These are phyloP conservation scores for Lachnellula hyalina DNA, from an alignment of 2,329 filamentous ascomycete genomes.

Conservation along the genomic window DNA sequence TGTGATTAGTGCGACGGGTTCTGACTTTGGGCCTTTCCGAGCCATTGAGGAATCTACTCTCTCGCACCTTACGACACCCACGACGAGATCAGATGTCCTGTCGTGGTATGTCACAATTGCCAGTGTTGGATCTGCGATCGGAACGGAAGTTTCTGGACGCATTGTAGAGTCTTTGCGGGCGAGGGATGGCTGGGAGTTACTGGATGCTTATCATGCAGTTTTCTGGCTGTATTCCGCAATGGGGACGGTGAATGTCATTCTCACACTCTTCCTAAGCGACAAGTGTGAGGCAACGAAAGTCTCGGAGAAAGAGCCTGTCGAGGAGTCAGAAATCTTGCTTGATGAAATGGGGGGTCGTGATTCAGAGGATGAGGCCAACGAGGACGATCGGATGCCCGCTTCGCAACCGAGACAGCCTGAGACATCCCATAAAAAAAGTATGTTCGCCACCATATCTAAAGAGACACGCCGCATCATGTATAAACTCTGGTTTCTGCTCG, in stretches of 20 bases:
- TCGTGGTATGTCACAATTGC: slow-evolving; percentile 57
- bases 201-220: slow-evolving; percentile 47
- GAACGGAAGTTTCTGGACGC: slow-evolving; percentile 54
- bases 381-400: neutral
- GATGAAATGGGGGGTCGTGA: slow-evolving; percentile 10
- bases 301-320: neutral
- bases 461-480: slow-evolving; percentile 55
- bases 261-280: slow-evolving; percentile 44
- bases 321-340: slow-evolving; percentile 15
- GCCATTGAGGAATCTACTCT: slow-evolving; percentile 56
- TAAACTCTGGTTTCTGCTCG: slow-evolving; percentile 59
- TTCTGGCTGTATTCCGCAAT: slow-evolving; percentile 52
- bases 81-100: slow-evolving; percentile 47
- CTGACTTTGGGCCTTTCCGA: slow-evolving; percentile 57
- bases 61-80: slow-evolving; percentile 45
- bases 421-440: slow-evolving; percentile 24
- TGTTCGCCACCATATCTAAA: slow-evolving; percentile 50
- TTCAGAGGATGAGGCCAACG: slow-evolving; percentile 6
- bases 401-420: neutral
- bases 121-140: slow-evolving; percentile 53
- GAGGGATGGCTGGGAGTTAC: slow-evolving; percentile 37
- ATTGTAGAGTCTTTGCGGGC: slow-evolving; percentile 45
- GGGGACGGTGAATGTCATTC: slow-evolving; percentile 50
- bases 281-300: slow-evolving; percentile 25
- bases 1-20: slow-evolving; percentile 56